Evolutionary conservation across 2,329 filamentous ascomycete species (phyloP).

Genomic region (Alternaria arbusti): DNA sequence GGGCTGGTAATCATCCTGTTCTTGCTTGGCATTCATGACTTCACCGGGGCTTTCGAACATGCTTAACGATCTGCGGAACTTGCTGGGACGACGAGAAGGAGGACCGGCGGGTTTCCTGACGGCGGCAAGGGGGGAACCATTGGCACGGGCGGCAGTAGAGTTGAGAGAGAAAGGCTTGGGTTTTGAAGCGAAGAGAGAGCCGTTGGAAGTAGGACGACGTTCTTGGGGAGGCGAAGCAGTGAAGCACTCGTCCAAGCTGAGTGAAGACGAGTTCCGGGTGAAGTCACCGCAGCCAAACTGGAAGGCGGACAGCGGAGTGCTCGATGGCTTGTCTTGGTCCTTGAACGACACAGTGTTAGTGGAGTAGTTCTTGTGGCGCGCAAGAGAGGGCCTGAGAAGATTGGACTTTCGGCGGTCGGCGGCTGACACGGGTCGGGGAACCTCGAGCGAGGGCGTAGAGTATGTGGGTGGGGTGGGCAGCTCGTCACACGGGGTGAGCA

Average conservation of each 20-base stretch:
- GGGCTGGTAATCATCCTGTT: constrained; percentile 66
- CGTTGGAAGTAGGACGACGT: constrained; percentile 62
- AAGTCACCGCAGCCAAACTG: constrained; percentile 67
- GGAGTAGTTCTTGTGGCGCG: constrained; percentile 76
- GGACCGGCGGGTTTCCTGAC: constrained; percentile 68
- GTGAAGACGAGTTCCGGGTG: constrained; percentile 59
- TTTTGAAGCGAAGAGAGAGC: constrained; percentile 63
- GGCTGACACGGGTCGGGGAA: constrained; percentile 45
- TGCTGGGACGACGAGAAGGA: constrained; percentile 73
- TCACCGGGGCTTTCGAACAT: constrained; percentile 97
- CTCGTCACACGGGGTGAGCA: constrained; percentile 48
- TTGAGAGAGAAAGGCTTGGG: constrained; percentile 70
- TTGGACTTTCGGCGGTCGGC: constrained; percentile 49
- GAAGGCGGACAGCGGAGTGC: constrained; percentile 72
- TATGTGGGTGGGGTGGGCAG: constrained; percentile 34
- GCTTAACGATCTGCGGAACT: constrained; percentile 89
- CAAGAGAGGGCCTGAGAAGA: constrained; percentile 75
- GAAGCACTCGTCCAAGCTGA: constrained; percentile 82
- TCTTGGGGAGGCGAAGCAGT: constrained; percentile 79
- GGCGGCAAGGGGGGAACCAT: constrained; percentile 75
- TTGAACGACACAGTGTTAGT: constrained; percentile 69
- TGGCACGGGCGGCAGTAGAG: constrained; percentile 62
- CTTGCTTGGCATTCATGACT: constrained; percentile 73
- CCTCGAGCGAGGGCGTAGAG: constrained; percentile 36
- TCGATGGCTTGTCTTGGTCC: constrained; percentile 57